These are phyloP conservation scores for Incumbomyces lentus DNA, from an alignment of 2,329 filamentous ascomycete genomes.

Conservation along the genomic window DNA sequence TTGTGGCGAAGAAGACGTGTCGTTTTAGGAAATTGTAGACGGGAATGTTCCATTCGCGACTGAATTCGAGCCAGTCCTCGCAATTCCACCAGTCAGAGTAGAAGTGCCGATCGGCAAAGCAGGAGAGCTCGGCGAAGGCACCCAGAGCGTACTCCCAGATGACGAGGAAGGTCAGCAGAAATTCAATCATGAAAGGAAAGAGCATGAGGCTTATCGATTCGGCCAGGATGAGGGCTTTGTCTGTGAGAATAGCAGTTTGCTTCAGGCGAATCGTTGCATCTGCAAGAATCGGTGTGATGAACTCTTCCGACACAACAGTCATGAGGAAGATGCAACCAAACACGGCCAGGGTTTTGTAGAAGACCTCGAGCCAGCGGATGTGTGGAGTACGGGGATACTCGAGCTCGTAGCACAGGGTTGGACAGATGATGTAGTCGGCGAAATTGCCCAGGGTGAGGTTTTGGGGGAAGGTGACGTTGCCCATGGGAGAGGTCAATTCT, in stretches of 20 bases:
- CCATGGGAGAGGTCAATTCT: conserved; percentile 83
- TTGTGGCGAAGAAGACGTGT: conserved; percentile 81
- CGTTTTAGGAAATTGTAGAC: conserved; percentile 91
- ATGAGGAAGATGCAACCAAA: conserved; percentile 96
- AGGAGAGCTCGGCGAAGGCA: conserved; percentile 86
- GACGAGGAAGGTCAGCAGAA: conserved; percentile 90
- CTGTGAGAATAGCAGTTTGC: conserved; percentile 39
- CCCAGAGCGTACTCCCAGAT: conserved; percentile 97
- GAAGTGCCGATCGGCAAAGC: conserved; percentile 88
- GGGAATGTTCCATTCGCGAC: conserved; percentile 92
- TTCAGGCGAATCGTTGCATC: conserved; percentile 54
- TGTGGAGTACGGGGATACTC: conserved; percentile 75
- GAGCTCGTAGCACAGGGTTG: conserved; percentile 93
- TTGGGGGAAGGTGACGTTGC: conserved; percentile 76
- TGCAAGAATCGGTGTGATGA: conserved; percentile 79
- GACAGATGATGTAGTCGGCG: conserved; percentile 77
- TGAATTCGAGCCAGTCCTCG: conserved; percentile 68
- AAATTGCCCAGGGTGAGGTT: conserved; percentile 81
- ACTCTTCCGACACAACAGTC: conserved; percentile 84
- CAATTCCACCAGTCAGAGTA: conserved; percentile 67
- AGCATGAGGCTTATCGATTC: conserved; percentile 86
- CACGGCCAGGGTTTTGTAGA: conserved; percentile 75
- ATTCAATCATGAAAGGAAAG: conserved; percentile 95
- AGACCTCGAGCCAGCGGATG: conserved; percentile 71
- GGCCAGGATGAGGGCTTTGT: conserved; percentile 67